Evolutionary conservation across 1,284 basidiomycete genomes (phyloP).

Genomic region (Sphagnurus paluster): DNA sequence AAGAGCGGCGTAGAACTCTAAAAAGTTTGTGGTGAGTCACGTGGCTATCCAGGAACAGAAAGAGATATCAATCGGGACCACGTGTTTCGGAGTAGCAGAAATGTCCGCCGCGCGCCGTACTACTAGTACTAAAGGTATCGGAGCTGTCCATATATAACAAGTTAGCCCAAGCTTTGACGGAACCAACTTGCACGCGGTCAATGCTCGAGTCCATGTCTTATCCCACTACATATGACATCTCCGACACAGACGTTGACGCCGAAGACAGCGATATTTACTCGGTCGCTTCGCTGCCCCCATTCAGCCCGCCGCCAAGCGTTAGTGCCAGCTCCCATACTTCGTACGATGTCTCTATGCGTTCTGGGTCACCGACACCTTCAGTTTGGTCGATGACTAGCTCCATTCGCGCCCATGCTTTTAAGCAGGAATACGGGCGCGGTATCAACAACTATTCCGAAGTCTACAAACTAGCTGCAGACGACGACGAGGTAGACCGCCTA

Average conservation of each 20-base stretch:
- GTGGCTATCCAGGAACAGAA: slow-evolving; percentile 14
- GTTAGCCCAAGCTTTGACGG: slow-evolving; percentile 6
- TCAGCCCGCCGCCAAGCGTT: slow-evolving; percentile 36
- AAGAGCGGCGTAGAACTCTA: too few relatives aligned
- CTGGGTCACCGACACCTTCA: slow-evolving; percentile 65
- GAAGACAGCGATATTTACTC: slow-evolving; percentile 28
- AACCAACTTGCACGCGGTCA: background rate
- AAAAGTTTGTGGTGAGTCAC: slow-evolving; percentile 5
- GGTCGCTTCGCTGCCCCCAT: slow-evolving; percentile 39
- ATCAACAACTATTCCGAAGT: slow-evolving; percentile 78
- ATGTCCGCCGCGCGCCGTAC: slow-evolving; percentile 25
- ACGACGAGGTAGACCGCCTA: slow-evolving; percentile 68
- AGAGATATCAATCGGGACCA: slow-evolving; percentile 16
- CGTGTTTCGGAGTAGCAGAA: slow-evolving; percentile 14
- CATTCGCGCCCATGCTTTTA: slow-evolving; percentile 55
- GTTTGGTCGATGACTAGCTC: slow-evolving; percentile 67
- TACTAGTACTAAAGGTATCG: slow-evolving; percentile 9
- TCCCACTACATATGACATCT: background rate
- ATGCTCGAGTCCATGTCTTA: slow-evolving; percentile 12
- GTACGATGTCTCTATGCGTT: slow-evolving; percentile 51
- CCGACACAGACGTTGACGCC: slow-evolving; percentile 17
- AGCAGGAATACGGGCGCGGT: slow-evolving; percentile 64
- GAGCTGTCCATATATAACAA: slow-evolving; percentile 19
- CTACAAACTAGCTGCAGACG: slow-evolving; percentile 74
- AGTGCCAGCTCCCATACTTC: slow-evolving; percentile 48